Percentiles rank a stretch among this genome's conserved stretches.
Evolutionary conservation across 495 filamentous ascomycete species (phyloP).

Genomic region (Penicilliopsis zonata): DNA sequence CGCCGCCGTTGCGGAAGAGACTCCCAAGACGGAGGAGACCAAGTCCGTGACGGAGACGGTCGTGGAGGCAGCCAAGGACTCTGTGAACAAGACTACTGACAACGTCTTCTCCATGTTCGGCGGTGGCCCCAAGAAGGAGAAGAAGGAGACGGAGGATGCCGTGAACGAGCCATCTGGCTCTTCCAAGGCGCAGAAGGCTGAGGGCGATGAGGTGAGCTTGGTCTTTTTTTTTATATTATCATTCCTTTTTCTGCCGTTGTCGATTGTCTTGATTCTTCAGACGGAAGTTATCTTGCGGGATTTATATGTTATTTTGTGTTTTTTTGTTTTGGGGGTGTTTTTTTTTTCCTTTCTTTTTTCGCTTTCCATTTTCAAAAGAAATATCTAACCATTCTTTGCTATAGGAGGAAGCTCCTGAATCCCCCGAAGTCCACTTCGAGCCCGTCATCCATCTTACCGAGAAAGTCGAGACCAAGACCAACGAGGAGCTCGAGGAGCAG

Average conservation of each 20-base stretch:
- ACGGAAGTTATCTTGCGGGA: too few species aligned
- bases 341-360: too few species aligned
- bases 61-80: constrained; percentile 30
- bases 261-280: constrained; percentile 2
- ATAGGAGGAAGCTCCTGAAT: constrained; percentile 61
- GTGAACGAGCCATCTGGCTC: constrained; percentile 73
- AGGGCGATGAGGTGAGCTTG: constrained; percentile 31
- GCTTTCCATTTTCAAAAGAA: constrained; percentile 1
- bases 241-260: constrained; percentile 5
- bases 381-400: constrained; percentile 3
- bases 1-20: constrained; percentile 10
- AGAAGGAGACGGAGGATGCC: constrained; percentile 68
- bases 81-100: constrained; percentile 48
- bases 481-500: constrained; percentile 97
- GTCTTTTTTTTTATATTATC: too few species aligned
- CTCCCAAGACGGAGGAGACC: constrained; percentile 19
- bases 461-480: constrained; percentile 93
- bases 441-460: constrained; percentile 90
- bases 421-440: constrained; percentile 91
- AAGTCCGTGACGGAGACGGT: constrained; percentile 28
- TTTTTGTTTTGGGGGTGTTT: too few species aligned
- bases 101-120: constrained; percentile 97
- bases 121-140: constrained; percentile 70
- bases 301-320: background rate
- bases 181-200: constrained; percentile 63